Evolutionary conservation across 1,139 yeast species (phyloP), one percentile per base, ranked within the genome.

Genomic region (Eremothecium cymbalariae): DNA sequence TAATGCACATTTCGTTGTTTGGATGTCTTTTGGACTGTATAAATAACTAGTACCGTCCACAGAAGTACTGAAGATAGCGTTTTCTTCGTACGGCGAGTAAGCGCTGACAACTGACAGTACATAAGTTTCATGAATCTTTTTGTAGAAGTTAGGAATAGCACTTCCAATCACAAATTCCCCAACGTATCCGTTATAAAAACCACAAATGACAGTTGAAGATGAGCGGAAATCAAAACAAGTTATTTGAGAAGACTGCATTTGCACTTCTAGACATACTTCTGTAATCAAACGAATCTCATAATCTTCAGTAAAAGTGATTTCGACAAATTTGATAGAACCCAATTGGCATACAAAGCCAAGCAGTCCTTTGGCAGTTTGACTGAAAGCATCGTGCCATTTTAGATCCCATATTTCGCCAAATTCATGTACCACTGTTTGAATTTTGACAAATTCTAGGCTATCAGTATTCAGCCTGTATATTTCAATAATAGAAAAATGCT

Each of bases 141-240:
- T 47, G 20, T 63, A 50, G 28, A 60, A 77, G 0, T 78, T 70
- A 0, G 86, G 86, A 1, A 51, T 38, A 3, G 41, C 45, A 0
- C 46, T 32, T 3, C 58, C 54, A 1, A 80, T 51, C 18, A 70
- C 64, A 47, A 71, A 78, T 49, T 82, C 93, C 0, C 77, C 78
- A 6, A 85, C 57, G 23, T 64, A 64, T 0, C 96, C 96, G 38
- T 74, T 72, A 1, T 67, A 59, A 6, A 77, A 68, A 0, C 94
- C 95, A 20, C 76, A 74, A 1, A 79, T 51, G 2, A 85, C 48
- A 6, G 59, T 62, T 2, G 66, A 62, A 4, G 64, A 50, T 4
- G 74, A 69, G 8, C 75, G 43, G 63, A 77, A 77, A 46, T 75
- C 81, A 44, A 67, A 71, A 12, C 75, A 59, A 1, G 76, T 65